Conservation (phyloP, 441 rosid species). For the Populus trichocarpa region DNA sequence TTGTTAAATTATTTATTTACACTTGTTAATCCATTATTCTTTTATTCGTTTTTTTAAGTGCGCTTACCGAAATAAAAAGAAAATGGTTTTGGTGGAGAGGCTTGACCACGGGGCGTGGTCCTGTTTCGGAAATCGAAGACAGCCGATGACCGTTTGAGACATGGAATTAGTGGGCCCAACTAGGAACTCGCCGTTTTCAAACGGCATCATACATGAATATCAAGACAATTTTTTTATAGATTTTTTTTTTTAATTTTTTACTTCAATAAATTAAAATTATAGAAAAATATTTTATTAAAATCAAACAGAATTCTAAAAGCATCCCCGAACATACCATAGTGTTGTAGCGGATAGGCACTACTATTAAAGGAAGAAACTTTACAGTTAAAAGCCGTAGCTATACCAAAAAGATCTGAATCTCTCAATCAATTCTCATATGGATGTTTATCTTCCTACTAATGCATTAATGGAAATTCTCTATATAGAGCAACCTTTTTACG, state of each 20-base stretch:
- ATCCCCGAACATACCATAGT: too few relatives aligned
- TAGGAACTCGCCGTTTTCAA: constrained; percentile 7
- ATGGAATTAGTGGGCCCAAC: constrained; percentile 17
- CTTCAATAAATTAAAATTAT: background rate
- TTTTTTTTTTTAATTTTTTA: too few relatives aligned
- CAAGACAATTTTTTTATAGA: too few relatives aligned
- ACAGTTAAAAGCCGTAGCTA: too few relatives aligned
- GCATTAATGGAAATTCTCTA: too few relatives aligned
- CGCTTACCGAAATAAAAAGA: background rate
- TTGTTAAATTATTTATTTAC: background rate
- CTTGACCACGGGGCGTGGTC: background rate
- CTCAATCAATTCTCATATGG: too few relatives aligned
- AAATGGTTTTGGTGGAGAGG: constrained; percentile 16
- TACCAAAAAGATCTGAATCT: too few relatives aligned
- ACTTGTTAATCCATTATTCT: background rate
- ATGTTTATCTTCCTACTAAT: background rate
- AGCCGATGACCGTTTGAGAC: constrained; percentile 18
- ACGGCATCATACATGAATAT: constrained; percentile 30
- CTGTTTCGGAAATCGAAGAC: constrained; percentile 29
- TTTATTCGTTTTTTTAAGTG: background rate
- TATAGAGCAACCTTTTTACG: too few relatives aligned
- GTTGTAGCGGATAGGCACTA: too few relatives aligned
- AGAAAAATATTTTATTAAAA: constrained; percentile 6
- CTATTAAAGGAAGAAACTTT: too few relatives aligned
- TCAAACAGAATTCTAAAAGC: too few relatives aligned